Evolutionary conservation across 2,329 filamentous ascomycete genomes (phyloP), one percentile per base, ranked within the genome.

Genomic region (Trichoderma sp.): DNA sequence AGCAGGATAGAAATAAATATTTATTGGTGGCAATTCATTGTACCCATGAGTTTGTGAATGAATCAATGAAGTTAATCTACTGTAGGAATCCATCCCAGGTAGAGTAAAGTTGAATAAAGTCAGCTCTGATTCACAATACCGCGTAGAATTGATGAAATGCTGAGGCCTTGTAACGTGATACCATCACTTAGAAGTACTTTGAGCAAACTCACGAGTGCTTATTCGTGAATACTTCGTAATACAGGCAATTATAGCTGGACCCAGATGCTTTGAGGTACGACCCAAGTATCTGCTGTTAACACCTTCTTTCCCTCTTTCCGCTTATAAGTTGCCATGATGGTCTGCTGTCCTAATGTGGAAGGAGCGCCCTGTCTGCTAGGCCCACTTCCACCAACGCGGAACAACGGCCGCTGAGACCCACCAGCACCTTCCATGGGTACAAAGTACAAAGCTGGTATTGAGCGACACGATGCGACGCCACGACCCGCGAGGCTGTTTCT

Each of bases 401-500:
- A 55, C 63, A 66, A 28, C 12, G 32, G 50, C 30, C 20, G 63
- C 47, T 20, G 26, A 26, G 64, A 57, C 47, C 64, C 63, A 17
- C 63, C 30, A 76, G 11, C 6, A 23, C 11, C 17, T 55, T 55
- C 63, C 47, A 17, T 36, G 20, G 20, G 47, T 23, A 53, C 47
- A 53, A 23, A 53, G 43, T 50, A 50, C 43, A 50, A 50, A 20
- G 43, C 43, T 20, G n/a, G 47, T 53, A 53, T 23, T 20, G 30
- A 53, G 36, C 34, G 34, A 43, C 53, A 55, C 34, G 34, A 68
- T 68, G 53, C 55, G 67, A 34, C 34, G 23, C 34, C 63, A 36
- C 53, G 71, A 26, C 28, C 73, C 3, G 62, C 62, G 43, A 50
- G n/a, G 28, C 39, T 50, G 55, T 5, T 32, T 59, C 43, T 50